Percentiles rank a stretch among this genome's conserved stretches.
Conservation (phyloP, 2,329 filamentous ascomycete species). For the Fusarium mundagurra region DNA sequence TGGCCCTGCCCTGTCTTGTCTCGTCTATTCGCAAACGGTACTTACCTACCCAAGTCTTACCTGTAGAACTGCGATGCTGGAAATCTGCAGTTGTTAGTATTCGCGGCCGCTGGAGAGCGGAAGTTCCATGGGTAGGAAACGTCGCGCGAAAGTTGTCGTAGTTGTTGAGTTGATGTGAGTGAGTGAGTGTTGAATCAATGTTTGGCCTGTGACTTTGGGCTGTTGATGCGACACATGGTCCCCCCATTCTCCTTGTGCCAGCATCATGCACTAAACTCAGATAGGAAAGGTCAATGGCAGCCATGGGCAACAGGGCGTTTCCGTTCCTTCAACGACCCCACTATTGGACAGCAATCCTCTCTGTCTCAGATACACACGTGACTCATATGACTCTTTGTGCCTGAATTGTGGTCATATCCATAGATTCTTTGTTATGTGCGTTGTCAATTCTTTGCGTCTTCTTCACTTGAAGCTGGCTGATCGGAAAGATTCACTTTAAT, state of each 20-base stretch:
- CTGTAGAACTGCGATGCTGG: conserved; percentile 23
- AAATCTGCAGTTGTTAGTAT: conserved; percentile 36
- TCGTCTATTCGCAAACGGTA: conserved; percentile 21
- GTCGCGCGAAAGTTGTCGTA: conserved; percentile 39
- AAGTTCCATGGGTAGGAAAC: conserved; percentile 39
- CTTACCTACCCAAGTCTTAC: conserved; percentile 37
- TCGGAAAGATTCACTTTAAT: background rate
- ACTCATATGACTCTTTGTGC: conserved; percentile 28
- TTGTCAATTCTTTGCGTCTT: background rate
- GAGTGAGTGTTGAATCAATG: conserved; percentile 38
- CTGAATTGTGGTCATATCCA: conserved; percentile 8
- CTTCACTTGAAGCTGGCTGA: background rate
- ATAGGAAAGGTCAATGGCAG: conserved; percentile 41
- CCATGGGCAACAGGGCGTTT: conserved; percentile 46
- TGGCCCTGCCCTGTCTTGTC: background rate
- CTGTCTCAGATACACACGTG: conserved; percentile 37
- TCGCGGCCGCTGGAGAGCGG: conserved; percentile 43
- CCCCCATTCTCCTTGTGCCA: conserved; percentile 43
- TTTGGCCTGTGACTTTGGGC: conserved; percentile 39
- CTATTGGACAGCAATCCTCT: conserved; percentile 37
- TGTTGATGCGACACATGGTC: conserved; percentile 46
- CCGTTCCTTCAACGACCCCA: conserved; percentile 29
- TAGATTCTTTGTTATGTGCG: conserved; percentile 1
- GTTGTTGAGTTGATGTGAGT: conserved; percentile 26
- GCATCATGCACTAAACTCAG: conserved; percentile 33